Base-by-base conservation (phyloP, 2,329 filamentous ascomycete species). In the Fonsecaea multimorphosa region DNA sequence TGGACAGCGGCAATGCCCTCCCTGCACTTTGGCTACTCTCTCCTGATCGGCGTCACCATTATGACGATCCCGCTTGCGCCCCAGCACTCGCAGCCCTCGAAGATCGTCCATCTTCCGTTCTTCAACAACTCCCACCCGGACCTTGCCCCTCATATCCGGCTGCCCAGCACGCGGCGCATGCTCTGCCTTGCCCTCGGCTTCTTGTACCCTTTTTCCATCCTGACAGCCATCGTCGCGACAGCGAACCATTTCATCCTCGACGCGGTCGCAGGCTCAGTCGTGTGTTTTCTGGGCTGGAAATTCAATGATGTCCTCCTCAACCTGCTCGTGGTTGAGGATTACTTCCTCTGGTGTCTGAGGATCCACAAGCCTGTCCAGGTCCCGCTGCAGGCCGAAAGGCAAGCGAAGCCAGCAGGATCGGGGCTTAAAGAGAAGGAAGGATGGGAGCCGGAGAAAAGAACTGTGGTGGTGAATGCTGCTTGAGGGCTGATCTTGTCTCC, bases 241-340 rank as follows among this genome's bases (percentile, higher is more conserved):
- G 89, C 89, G 53, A 91, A 91, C 74, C 89, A 91, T 76, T 86
- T 91, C 74, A 83, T 91, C 55, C 83, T 91, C 6, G 89, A 91
- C 74, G 89, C 89, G 0, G 84, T 91, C 1, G 89, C 88, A 0
- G 89, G 89, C 14, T 86, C 87, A 5, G 73, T 85, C 34, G 87
- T 91, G 2, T 91, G 89, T 71, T 80, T 79, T 2, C 68, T 90
- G 4, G 88, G 87, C 0, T 91, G 89, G 89, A 77, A 73, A 14
- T 80, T 79, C 3, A 86, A 86, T 66, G 66, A 73, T 0, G 72
- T 85, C 1, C 74, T 91, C 62, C 77, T 90, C 61, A 91, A 91
- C 74, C 75, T 91, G 61, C 77, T 89, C 34, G 82, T 85, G 1
- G 32, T 91, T 16, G 89, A 91, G 74, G 89, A 91, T 71, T 90